Base-by-base conservation (phyloP, 2,329 filamentous ascomycete genomes). In the Byssothecium circinans region DNA sequence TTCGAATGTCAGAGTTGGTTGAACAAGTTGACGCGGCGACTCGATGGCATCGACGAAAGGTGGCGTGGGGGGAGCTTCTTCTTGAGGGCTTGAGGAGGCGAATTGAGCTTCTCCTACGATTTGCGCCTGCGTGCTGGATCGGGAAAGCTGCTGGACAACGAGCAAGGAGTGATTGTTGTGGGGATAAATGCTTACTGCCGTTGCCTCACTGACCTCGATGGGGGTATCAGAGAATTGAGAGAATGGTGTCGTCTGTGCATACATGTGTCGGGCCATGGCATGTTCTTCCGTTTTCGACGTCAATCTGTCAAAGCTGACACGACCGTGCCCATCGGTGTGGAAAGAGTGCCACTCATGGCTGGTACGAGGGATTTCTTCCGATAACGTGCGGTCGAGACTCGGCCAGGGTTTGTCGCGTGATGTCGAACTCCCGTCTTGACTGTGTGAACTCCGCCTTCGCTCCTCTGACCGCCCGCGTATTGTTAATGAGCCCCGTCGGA, bases 121-220 rank as follows among this genome's bases (percentile, higher is more conserved):
- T 25, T 64, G 54, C 19, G 61, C 41, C 44, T 65, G 53, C 0
- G 62, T 60, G 29, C 58, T 67, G 11, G 57, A 55, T 2, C 67
- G 63, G 6, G 70, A 62, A 14, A 64, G 47, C 45, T 81, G 78
- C 56, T 86, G 79, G n/a, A 86, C 79, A n/a, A 86, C 67, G n/a
- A 85, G 70, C 4, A 86, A 67, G 6, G 81, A 85, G 35, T 81
- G 72, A 54, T 86, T 86, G 64, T 83, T 82, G 66, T 86, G 83
- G 2, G 82, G 78, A 52, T 79, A 85, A 27, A 85, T 77, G 49
- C 75, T 80, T 12, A 86, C 75, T 10, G 81, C 81, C 34, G 75
- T 82, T 8, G 83, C 83, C 62, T 86, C 81, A 49, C 76, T 80
- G 43, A 86, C 76, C 65, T 86, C 83, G 10, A 81, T 68, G 0